These are phyloP conservation scores for Psilocybe sp. DNA, from an alignment of 768 basidiomycete genomes.

Conservation along the genomic window DNA sequence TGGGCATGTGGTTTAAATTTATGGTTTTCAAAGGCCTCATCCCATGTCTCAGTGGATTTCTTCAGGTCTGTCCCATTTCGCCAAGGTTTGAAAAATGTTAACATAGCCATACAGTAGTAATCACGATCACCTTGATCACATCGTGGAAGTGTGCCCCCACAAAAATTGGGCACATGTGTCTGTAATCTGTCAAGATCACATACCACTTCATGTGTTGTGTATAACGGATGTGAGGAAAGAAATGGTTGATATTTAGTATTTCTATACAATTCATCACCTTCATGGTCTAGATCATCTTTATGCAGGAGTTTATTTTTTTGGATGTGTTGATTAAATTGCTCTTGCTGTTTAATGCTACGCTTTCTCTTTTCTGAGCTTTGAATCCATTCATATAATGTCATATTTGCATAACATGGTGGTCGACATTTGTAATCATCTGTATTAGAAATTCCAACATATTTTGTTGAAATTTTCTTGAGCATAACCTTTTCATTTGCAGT, in stretches of 20 bases:
- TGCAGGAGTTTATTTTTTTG: no score
- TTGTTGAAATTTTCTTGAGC: no score
- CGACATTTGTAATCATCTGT: conserved; percentile 32
- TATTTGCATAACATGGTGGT: conserved; percentile 9
- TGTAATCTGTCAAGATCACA: conserved; percentile 3
- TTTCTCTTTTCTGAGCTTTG: neutral
- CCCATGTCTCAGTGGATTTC: conserved; percentile 15
- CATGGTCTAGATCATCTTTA: no score
- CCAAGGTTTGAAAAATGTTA: conserved; percentile 29
- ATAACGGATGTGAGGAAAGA: conserved; percentile 19
- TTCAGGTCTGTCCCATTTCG: conserved; percentile 17
- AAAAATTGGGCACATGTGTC: conserved; percentile 23
- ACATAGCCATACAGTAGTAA: conserved; percentile 29
- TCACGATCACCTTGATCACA: conserved; percentile 26
- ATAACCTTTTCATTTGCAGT: no score
- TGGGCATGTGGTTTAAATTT: conserved; percentile 12
- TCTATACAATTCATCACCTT: neutral
- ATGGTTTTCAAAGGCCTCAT: conserved; percentile 15
- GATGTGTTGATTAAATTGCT: no score
- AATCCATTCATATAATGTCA: conserved; percentile 27
- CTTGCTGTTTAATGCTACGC: no score
- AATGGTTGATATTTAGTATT: conserved; percentile 8
- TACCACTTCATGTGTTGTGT: conserved; percentile 16
- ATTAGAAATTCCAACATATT: conserved; percentile 19
- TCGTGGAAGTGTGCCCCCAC: conserved; percentile 25